Base-by-base conservation (phyloP, 2,329 filamentous ascomycete species). In the Xylaria digitata region DNA sequence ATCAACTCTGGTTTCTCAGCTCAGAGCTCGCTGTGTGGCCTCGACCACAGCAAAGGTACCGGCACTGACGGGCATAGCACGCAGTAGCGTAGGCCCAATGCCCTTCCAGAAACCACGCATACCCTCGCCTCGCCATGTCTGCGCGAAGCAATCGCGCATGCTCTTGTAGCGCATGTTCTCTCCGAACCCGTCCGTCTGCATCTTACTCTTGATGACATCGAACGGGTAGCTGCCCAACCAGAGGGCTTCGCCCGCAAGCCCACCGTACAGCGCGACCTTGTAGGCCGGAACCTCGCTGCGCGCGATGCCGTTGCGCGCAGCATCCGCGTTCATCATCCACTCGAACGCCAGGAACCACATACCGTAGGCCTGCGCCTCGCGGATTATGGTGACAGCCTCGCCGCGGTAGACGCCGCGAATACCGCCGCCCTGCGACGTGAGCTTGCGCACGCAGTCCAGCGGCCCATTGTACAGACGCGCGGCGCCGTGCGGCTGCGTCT, bases 181-280 rank as follows among this genome's bases (percentile, higher is more conserved):
- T 4, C 92, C 93, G 77, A 97, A 96, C 0, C 92, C 94, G 81
- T 99, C 96, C 65, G 91, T 97, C 87, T 99, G 96, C 95, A 98
- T 97, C 88, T 97, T 98, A 82, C 93, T 97, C 91, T 99, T 99
- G 81, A 99, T 82, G 32, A 99, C 95, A 81, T 99, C 96, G 71
- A 99, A 91, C 23, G 96, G 96, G 82, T 99, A 99, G 77, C 93
- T 97, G 42, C 87, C 86, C 62, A 99, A 83, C 96, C 96, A 99
- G 64, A 99, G 86, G 59, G 90, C 93, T 85, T 99, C 96, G 73
- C 96, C 96, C 0, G 96, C 96, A 46, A 99, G 80, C 50, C 96
- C 96, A 71, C 96, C 96, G 79, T 98, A 99, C 13, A 93, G 82
- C 13, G 96, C 96, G 56, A 99, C 89, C 82, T 97, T 98, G 80